These are phyloP conservation scores for Lentinula aciculospora DNA, from an alignment of 768 basidiomycete species.

Conservation along the genomic window DNA sequence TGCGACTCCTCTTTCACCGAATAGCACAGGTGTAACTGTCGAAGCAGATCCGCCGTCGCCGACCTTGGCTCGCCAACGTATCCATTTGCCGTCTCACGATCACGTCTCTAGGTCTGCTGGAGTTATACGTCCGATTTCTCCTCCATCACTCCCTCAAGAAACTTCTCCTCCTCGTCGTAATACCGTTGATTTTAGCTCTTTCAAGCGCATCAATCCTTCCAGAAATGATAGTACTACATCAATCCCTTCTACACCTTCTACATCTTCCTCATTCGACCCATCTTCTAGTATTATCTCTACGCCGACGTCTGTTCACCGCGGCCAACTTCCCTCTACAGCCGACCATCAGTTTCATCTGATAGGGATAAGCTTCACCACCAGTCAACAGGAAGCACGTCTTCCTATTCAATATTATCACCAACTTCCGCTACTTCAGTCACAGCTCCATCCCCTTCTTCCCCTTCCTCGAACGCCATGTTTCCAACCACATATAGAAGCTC, in stretches of 20 bases:
- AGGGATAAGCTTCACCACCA: neutral
- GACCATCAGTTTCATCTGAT: slow-evolving; percentile 19
- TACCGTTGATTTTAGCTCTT: slow-evolving; percentile 28
- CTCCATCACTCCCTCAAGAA: neutral
- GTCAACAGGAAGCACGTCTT: slow-evolving; percentile 14
- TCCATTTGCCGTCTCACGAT: slow-evolving; percentile 46
- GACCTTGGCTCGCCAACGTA: slow-evolving; percentile 42
- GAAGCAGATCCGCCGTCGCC: slow-evolving; percentile 47
- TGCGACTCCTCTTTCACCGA: slow-evolving; percentile 69
- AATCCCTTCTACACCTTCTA: slow-evolving; percentile 15
- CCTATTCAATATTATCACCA: slow-evolving; percentile 22
- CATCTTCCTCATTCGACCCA: neutral
- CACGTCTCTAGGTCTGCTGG: slow-evolving; percentile 25
- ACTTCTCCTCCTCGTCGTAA: slow-evolving; percentile 23
- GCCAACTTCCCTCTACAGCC: slow-evolving; percentile 44
- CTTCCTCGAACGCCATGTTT: slow-evolving; percentile 41
- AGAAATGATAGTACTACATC: slow-evolving; percentile 8
- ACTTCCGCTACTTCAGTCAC: slow-evolving; percentile 7
- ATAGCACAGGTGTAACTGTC: slow-evolving; percentile 62
- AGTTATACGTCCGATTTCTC: slow-evolving; percentile 13
- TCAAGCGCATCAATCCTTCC: slow-evolving; percentile 8
- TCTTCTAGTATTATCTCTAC: slow-evolving; percentile 15
- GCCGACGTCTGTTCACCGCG: slow-evolving; percentile 25
- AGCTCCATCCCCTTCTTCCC: slow-evolving; percentile 17
- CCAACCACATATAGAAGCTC: slow-evolving; percentile 66